These are phyloP conservation scores for Malus hybrid DNA, from an alignment of 331 rosid species.

Conservation along the genomic window DNA sequence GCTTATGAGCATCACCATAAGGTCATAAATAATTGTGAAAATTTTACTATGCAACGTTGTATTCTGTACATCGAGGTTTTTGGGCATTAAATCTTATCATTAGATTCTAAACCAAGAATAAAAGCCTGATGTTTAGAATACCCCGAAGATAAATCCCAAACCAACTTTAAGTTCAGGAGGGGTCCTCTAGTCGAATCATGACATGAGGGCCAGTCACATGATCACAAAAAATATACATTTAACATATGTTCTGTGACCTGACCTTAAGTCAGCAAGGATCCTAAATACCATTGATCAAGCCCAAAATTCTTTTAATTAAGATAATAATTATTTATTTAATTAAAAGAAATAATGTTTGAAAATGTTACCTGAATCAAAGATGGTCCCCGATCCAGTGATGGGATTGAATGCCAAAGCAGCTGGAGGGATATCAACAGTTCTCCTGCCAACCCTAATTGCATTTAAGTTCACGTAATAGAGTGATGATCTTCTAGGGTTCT, in stretches of 20 bases:
- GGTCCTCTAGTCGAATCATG: background rate
- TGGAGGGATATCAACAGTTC: constrained; percentile 66
- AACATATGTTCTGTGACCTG: background rate
- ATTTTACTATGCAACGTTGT: no score
- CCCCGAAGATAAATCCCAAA: background rate
- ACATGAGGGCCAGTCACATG: constrained; percentile 3
- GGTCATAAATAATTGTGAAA: no score
- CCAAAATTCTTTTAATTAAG: background rate
- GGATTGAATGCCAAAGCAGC: constrained; percentile 70
- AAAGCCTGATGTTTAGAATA: no score
- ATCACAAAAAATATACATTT: background rate
- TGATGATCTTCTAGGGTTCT: constrained; percentile 77
- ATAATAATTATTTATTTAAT: background rate
- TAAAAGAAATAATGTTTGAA: background rate
- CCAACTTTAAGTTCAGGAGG: background rate
- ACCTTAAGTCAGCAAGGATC: background rate
- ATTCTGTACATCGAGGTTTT: no score
- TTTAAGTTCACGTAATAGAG: constrained; percentile 67
- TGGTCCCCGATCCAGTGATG: constrained; percentile 74
- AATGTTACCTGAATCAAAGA: constrained; percentile 73
- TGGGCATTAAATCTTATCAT: no score
- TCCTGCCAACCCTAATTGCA: constrained; percentile 71
- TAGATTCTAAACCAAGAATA: no score
- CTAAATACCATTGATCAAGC: background rate
- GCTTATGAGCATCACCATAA: no score